phyloP scores from a whole-genome alignment of 2,329 filamentous ascomycete genomes.

The Hymenoscyphus occultus region DNA sequence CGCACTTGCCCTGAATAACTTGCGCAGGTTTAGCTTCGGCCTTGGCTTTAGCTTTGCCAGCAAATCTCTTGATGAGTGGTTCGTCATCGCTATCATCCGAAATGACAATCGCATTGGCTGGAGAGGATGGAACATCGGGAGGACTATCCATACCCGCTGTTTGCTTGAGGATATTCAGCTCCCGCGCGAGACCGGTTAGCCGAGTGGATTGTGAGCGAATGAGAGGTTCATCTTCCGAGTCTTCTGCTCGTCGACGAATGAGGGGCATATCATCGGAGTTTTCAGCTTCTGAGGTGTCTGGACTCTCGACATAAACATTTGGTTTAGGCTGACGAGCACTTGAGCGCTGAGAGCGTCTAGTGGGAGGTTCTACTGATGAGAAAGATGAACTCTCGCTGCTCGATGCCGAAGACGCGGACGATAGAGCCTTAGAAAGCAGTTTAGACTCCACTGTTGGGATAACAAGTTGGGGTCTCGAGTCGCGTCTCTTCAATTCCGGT shows the following conservation, averaged over 20 bases:
- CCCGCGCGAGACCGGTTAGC: constrained; percentile 21
- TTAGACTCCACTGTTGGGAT: constrained; percentile 5
- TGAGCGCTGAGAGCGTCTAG: constrained; percentile 24
- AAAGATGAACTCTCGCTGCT: background rate
- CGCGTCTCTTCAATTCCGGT: background rate
- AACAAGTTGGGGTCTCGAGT: background rate
- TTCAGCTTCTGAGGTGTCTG: constrained; percentile 24
- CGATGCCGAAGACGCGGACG: background rate
- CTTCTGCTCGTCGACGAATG: constrained; percentile 6
- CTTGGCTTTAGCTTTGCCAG: constrained; percentile 18
- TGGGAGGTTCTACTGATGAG: background rate
- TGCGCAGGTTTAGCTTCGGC: constrained; percentile 40
- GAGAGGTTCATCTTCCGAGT: constrained; percentile 2
- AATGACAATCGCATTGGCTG: constrained; percentile 8
- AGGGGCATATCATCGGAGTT: constrained; percentile 5
- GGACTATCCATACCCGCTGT: constrained; percentile 31
- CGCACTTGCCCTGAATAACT: constrained; percentile 65
- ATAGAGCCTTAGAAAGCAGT: background rate
- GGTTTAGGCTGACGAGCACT: constrained; percentile 17
- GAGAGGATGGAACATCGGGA: constrained; percentile 17
- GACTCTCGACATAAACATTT: constrained; percentile 31
- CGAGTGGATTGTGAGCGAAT: background rate
- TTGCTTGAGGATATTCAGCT: constrained; percentile 28
- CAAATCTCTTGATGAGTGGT: constrained; percentile 12
- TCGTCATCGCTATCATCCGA: constrained; percentile 18